A percentile compares a stretch with the other conserved stretches of the same genome.
phyloP scores from a whole-genome alignment of 2,329 filamentous ascomycete species.

The Magnaporthiopsis incrustans region DNA sequence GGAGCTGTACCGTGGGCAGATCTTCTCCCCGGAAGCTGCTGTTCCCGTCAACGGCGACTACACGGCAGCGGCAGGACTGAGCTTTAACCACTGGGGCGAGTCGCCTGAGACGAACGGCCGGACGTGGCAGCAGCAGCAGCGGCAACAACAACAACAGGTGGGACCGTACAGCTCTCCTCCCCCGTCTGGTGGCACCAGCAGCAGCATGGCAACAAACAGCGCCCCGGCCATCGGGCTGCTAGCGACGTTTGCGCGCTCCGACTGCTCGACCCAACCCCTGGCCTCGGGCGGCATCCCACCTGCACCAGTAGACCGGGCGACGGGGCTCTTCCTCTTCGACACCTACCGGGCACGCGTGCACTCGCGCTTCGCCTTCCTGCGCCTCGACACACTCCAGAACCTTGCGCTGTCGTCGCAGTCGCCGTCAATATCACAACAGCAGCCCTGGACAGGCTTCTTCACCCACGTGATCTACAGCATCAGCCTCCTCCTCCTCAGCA shows the following conservation, averaged over 20 bases:
- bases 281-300: neutral
- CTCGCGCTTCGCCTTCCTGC: conserved; percentile 7
- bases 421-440: neutral
- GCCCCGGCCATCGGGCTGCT: conserved; percentile 5
- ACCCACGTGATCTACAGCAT: conserved; percentile 18
- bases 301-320: neutral
- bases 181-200: neutral
- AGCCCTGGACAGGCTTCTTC: conserved; percentile 20
- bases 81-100: neutral
- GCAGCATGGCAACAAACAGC: neutral
- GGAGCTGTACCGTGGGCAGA: neutral
- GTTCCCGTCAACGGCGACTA: neutral
- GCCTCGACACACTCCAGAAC: neutral
- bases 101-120: neutral
- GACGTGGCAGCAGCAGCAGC: neutral
- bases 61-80: neutral
- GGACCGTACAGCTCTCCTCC: neutral
- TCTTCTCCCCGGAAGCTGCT: neutral
- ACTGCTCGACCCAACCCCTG: neutral
- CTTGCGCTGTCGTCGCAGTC: neutral
- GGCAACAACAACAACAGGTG: neutral
- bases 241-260: conserved; percentile 4
- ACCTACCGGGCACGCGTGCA: conserved; percentile 3
- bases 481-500: conserved; percentile 12
- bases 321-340: neutral